Conservation (phyloP, 2,329 filamentous ascomycete species). For the Escovopsis sp. region DNA sequence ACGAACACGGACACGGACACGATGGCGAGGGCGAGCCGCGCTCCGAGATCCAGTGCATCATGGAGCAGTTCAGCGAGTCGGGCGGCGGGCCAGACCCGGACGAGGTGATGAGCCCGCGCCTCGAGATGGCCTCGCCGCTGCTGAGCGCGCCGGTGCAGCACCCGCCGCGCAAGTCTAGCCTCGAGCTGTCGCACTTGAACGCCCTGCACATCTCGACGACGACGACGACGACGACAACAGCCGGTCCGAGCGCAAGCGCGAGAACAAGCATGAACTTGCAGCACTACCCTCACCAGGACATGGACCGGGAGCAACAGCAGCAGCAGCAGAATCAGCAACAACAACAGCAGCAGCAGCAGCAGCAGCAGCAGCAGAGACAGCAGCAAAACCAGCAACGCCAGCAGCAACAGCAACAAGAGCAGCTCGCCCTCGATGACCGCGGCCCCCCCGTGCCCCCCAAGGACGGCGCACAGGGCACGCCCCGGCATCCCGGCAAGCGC, state of each 20-base stretch:
- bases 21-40: slow-evolving; percentile 53
- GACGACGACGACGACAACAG: no score
- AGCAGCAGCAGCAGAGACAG: slow-evolving; percentile 22
- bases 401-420: slow-evolving; percentile 23
- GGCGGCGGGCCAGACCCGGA: slow-evolving; percentile 56
- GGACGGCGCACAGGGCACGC: slow-evolving; percentile 31
- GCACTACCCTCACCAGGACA: no score
- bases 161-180: slow-evolving; percentile 71
- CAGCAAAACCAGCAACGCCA: no score
- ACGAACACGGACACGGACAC: no score
- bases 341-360: slow-evolving; percentile 16
- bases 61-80: slow-evolving; percentile 81
- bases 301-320: no score
- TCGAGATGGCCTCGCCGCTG: slow-evolving; percentile 70
- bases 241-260: no score
- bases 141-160: slow-evolving; percentile 52
- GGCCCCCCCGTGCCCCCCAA: slow-evolving; percentile 46
- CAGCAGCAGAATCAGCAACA: no score
- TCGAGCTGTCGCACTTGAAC: slow-evolving; percentile 51
- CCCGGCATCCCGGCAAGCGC: slow-evolving; percentile 24
- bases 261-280: no score
- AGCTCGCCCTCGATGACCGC: slow-evolving; percentile 26
- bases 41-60: slow-evolving; percentile 90
- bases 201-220: slow-evolving; percentile 23
- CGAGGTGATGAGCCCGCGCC: slow-evolving; percentile 81